Evolutionary conservation across 306 rosid genomes (phyloP), one percentile per base, ranked within the genome.

Genomic region (Crataegus laevigata): DNA sequence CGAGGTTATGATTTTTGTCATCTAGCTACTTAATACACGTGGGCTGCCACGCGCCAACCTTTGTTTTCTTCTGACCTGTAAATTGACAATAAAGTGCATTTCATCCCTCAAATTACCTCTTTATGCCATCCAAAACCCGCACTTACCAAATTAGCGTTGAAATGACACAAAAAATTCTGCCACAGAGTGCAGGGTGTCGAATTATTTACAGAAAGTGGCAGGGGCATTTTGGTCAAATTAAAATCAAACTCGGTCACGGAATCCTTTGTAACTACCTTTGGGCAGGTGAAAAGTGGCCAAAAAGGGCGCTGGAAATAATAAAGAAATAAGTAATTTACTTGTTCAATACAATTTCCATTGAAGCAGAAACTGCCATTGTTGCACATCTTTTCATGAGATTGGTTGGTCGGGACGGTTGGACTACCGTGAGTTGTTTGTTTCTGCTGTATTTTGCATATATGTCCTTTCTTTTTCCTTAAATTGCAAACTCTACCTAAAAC

Each of bases 271-370:
- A 45, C 45, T 0, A 64, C 61, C 72, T 38, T 6, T 3, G 62
- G 55, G 79, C 79, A 80, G 74, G 79, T 50, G 75, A 73, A 47
- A 79, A 59, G 78, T 73, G 78, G 75, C 82, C 58, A 15, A 50
- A 60, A 79, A 1, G 36, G 77, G 43, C 0, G 54, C 12, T n/a
- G 6, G 32, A 59, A 59, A 17, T 45, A 71, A 15, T 25, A 36
- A 52, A 15, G 6, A 50, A 18, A 2, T 52, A 52, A 28, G 5
- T 18, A 22, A 38, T 10, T 17, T 36, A 17, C 18, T 66, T 57
- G 60, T 4, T 36, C 13, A 2, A 18, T 21, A 22, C n/a, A 38
- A 22, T n/a, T 25, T 45, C 22, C 36, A 45, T 26, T 8, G 17
- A 68, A 68, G 59, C 45, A 14, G 42, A 42, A 40, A 66, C 71